A percentile compares a stretch with the other conserved stretches of the same genome.
These are phyloP conservation scores for Leccinum rimulosum DNA, from an alignment of 768 basidiomycete genomes.

Conservation along the genomic window DNA sequence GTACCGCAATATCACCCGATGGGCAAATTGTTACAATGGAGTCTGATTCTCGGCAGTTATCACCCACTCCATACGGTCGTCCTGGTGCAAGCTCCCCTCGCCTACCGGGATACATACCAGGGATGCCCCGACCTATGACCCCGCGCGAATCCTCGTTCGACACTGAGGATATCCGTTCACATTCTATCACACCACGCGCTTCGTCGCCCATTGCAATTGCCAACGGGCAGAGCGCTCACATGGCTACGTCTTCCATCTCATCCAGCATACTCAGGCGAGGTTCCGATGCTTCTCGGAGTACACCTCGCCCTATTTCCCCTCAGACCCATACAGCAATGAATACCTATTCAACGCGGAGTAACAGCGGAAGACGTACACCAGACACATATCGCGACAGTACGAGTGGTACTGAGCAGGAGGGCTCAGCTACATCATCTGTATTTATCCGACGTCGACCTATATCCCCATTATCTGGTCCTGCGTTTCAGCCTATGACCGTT, in stretches of 20 bases:
- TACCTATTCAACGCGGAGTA: conserved; percentile 54
- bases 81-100: conserved; percentile 52
- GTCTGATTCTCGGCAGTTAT: conserved; percentile 51
- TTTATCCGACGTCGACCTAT: conserved; percentile 60
- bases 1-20: conserved; percentile 71
- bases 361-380: conserved; percentile 66
- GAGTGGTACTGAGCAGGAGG: conserved; percentile 40
- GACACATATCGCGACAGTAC: conserved; percentile 43
- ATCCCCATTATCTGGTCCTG: conserved; percentile 64
- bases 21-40: conserved; percentile 44
- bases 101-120: conserved; percentile 82
- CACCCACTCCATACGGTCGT: conserved; percentile 55
- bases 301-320: conserved; percentile 49
- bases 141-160: conserved; percentile 70
- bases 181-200: conserved; percentile 73
- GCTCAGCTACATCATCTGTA: conserved; percentile 48
- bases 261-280: conserved; percentile 48
- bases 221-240: conserved; percentile 35
- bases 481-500: conserved; percentile 59
- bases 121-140: conserved; percentile 90
- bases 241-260: conserved; percentile 34
- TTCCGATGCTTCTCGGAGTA: conserved; percentile 54
- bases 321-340: conserved; percentile 35
- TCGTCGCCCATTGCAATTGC: conserved; percentile 54
- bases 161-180: conserved; percentile 69